Evolutionary conservation across 768 basidiomycete genomes (phyloP).

Genomic region (Hydnomerulius pinastri): DNA sequence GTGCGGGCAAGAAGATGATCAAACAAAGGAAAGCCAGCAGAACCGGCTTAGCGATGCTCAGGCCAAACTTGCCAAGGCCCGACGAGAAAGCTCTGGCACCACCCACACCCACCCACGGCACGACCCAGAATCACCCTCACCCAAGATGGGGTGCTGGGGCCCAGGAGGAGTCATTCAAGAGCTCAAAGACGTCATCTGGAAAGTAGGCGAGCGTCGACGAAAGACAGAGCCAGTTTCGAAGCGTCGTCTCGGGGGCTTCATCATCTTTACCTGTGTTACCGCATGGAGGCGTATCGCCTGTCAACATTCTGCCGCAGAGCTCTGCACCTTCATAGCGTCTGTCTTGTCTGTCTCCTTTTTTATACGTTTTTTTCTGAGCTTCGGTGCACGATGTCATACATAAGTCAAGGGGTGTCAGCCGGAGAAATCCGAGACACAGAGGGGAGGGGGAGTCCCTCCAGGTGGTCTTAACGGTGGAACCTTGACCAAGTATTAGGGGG

Average conservation of each 20-base stretch:
- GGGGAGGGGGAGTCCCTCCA: too few species aligned
- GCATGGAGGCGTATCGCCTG: slow-evolving; percentile 29
- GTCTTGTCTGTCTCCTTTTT: neutral
- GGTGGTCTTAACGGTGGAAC: too few species aligned
- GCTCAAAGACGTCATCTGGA: slow-evolving; percentile 85
- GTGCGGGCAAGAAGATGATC: too few species aligned
- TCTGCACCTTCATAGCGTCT: slow-evolving; percentile 21
- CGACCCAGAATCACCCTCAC: slow-evolving; percentile 16
- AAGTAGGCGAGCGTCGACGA: slow-evolving; percentile 71
- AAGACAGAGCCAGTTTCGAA: slow-evolving; percentile 38
- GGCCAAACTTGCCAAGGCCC: slow-evolving; percentile 51
- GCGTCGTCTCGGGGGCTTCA: slow-evolving; percentile 8
- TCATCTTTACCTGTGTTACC: slow-evolving; percentile 6
- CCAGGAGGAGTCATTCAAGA: slow-evolving; percentile 81
- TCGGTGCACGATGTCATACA: slow-evolving; percentile 5
- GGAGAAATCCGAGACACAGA: too few species aligned
- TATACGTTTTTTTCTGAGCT: neutral
- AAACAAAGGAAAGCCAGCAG: too few species aligned
- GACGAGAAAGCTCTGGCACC: slow-evolving; percentile 46
- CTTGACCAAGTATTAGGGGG: too few species aligned
- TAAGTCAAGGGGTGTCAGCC: too few species aligned
- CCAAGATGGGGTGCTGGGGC: slow-evolving; percentile 55
- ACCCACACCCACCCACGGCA: slow-evolving; percentile 25
- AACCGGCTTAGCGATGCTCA: too few species aligned
- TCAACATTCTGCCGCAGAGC: slow-evolving; percentile 39